These are phyloP conservation scores for Populus tremula DNA, from an alignment of 345 rosid species.

Conservation along the genomic window DNA sequence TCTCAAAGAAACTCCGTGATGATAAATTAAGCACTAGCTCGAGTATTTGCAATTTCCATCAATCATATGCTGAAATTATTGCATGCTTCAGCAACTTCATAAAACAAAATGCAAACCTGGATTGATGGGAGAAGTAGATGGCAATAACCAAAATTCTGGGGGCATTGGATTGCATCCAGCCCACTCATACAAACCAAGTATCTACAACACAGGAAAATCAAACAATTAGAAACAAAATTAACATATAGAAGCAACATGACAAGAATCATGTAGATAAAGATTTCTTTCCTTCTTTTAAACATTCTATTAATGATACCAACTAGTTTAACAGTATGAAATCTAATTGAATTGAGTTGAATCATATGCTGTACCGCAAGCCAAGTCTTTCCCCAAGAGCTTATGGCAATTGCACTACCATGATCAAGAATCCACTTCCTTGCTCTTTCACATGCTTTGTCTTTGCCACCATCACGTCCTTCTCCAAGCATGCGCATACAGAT, in stretches of 20 bases:
- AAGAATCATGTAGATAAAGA: too few relatives aligned
- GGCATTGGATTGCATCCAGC: conserved; percentile 28
- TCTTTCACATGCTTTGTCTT: conserved; percentile 18
- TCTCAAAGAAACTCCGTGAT: too few relatives aligned
- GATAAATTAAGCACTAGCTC: too few relatives aligned
- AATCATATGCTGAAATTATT: too few relatives aligned
- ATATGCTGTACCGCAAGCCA: not conserved
- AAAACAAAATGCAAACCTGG: conserved; percentile 10
- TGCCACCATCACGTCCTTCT: conserved; percentile 5
- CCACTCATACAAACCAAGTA: conserved; percentile 30
- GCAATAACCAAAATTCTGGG: conserved; percentile 21
- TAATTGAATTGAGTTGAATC: too few relatives aligned
- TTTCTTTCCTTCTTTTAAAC: too few relatives aligned
- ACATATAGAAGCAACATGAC: too few relatives aligned
- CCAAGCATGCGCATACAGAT: conserved; percentile 18
- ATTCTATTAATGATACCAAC: too few relatives aligned
- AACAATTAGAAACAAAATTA: too few relatives aligned
- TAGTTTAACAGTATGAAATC: too few relatives aligned
- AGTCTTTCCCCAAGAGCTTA: conserved; percentile 11
- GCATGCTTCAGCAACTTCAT: too few relatives aligned
- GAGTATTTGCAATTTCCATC: too few relatives aligned
- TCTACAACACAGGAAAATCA: not conserved
- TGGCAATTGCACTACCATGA: conserved; percentile 8
- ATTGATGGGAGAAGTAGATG: conserved; percentile 9
- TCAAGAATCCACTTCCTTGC: conserved; percentile 9